Evolutionary conservation across 306 rosid species (phyloP).

Genomic region (Cicer pinnatifidum): DNA sequence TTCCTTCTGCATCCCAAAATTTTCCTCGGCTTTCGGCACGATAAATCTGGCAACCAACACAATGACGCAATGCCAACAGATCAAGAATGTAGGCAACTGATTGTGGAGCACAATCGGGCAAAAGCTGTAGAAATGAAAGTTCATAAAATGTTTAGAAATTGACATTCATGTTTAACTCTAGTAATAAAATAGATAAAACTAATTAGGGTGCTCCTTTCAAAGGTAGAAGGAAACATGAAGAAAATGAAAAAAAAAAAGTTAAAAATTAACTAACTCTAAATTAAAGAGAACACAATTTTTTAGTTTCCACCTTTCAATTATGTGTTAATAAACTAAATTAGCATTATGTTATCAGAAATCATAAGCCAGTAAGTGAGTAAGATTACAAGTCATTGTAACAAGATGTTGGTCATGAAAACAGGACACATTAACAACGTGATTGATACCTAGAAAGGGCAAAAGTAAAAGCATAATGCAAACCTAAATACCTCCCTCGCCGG

Average conservation of each 20-base stretch:
- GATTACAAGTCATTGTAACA: not conserved
- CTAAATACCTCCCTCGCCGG: not conserved
- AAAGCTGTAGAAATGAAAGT: conserved; percentile 64
- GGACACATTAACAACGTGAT: not conserved
- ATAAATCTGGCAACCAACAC: conserved; percentile 79
- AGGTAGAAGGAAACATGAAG: not conserved
- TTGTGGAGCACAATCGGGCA: conserved; percentile 85
- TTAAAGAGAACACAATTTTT: not conserved
- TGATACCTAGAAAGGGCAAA: not conserved
- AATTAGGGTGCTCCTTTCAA: not conserved
- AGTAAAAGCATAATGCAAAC: not conserved
- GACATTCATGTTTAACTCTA: conserved; percentile 13
- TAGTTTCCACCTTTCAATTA: not conserved
- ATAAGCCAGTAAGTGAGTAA: not conserved
- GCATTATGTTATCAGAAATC: not conserved
- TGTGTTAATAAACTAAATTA: not conserved
- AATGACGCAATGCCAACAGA: conserved; percentile 69
- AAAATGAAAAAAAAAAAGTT: no score
- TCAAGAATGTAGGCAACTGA: conserved; percentile 75
- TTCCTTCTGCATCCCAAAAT: conserved; percentile 78
- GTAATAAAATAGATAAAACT: conserved; percentile 9
- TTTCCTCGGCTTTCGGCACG: conserved; percentile 78
- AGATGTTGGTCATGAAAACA: not conserved
- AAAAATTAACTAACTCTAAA: no score
- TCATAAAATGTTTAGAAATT: conserved; percentile 24